Evolutionary conservation across 106 monocot genomes (phyloP).

Genomic region (Narthecium ossifragum): DNA sequence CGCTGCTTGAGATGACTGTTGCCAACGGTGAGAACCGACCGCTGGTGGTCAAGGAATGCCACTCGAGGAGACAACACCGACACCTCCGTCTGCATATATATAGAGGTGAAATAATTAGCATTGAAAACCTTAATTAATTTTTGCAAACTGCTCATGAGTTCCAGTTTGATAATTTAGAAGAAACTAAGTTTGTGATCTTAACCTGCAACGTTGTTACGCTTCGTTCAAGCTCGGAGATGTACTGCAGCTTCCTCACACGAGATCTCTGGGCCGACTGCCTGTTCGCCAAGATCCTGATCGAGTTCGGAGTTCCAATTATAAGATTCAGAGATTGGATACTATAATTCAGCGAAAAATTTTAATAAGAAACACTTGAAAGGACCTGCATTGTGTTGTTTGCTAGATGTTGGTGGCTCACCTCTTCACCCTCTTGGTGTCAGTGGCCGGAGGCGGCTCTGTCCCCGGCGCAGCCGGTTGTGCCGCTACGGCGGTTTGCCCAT

Average conservation of each 20-base stretch:
- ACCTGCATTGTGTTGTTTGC: no score
- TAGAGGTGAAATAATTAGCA: no score
- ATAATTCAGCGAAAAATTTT: no score
- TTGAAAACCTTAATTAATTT: no score
- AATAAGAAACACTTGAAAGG: no score
- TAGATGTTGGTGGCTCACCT: constrained; percentile 46
- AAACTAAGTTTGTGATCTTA: no score
- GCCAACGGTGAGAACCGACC: constrained; percentile 76
- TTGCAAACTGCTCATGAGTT: no score
- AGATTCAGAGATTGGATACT: no score
- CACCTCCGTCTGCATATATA: constrained; percentile 68
- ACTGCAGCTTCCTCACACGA: constrained; percentile 70
- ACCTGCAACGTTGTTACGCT: constrained; percentile 72
- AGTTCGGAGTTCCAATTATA: no score
- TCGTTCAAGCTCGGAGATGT: constrained; percentile 77
- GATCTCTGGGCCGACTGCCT: constrained; percentile 84
- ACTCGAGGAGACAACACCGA: constrained; percentile 86
- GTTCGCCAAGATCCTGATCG: constrained; percentile 72
- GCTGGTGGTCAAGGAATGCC: constrained; percentile 89
- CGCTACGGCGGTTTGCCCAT: background rate
- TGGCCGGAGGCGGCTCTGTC: background rate
- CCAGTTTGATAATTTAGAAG: no score
- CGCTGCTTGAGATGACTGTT: constrained; percentile 96
- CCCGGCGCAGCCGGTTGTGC: background rate
- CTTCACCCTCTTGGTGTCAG: constrained; percentile 81